Conservation (phyloP, 192 early-diverging fungal species). For the Backusella luteola region DNA sequence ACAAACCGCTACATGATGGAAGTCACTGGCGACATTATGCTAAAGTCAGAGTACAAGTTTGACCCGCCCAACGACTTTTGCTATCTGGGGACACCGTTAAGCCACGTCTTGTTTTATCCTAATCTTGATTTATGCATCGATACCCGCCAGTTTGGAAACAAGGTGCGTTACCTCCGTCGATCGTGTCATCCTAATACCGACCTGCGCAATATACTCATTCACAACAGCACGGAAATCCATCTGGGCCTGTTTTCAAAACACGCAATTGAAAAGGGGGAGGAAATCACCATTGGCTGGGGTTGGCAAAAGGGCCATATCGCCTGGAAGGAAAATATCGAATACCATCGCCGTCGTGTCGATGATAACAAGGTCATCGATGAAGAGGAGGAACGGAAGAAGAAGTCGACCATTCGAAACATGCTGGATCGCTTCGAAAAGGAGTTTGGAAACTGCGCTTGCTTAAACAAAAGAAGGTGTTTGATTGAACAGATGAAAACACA, state of each 20-base stretch:
- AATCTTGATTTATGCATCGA: constrained; percentile 68
- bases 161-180: constrained; percentile 64
- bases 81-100: constrained; percentile 59
- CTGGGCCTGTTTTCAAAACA: constrained; percentile 66
- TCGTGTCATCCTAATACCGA: constrained; percentile 68
- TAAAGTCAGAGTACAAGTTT: constrained; percentile 65
- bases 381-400: constrained; percentile 18
- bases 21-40: constrained; percentile 69
- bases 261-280: constrained; percentile 55
- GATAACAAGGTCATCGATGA: constrained; percentile 26
- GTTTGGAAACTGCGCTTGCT: constrained; percentile 48
- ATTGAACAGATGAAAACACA: constrained; percentile 42
- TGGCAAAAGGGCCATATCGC: constrained; percentile 57
- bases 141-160: constrained; percentile 64
- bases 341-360: constrained; percentile 13
- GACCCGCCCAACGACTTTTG: constrained; percentile 67
- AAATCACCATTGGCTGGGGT: constrained; percentile 72
- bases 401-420: constrained; percentile 33
- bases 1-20: constrained; percentile 66
- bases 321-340: constrained; percentile 26
- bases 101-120: constrained; percentile 65
- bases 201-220: constrained; percentile 57
- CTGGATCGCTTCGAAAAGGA: constrained; percentile 34
- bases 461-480: constrained; percentile 38
- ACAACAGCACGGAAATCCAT: constrained; percentile 50